Conservation (phyloP, 345 rosid species). For the Erysimum cheiranthoides region DNA sequence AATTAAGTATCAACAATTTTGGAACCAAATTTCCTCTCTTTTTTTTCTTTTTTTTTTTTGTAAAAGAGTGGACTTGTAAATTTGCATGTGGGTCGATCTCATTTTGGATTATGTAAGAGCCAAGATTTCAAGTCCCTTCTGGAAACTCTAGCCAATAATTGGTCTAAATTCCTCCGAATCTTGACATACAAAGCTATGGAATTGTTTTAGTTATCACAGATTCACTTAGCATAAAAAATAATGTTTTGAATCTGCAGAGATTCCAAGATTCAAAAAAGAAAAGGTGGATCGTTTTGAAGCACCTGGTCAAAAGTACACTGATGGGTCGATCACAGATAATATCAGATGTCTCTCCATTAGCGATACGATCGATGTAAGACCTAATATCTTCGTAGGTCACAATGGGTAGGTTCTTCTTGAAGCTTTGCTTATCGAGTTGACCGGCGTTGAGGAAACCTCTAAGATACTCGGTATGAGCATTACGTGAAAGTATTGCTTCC, state of each 20-base stretch:
- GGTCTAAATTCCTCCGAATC: not conserved
- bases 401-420: constrained; percentile 68
- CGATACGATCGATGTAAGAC: constrained; percentile 66
- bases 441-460: constrained; percentile 54
- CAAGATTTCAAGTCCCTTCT: not conserved
- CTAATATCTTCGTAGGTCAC: constrained; percentile 79
- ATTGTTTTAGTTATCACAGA: constrained; percentile 6
- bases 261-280: not conserved
- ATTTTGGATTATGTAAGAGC: constrained; percentile 10
- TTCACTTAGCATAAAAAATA: not conserved
- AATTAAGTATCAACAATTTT: not conserved
- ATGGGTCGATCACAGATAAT: constrained; percentile 73
- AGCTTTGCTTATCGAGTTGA: constrained; percentile 49
- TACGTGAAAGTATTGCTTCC: constrained; percentile 57
- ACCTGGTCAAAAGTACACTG: constrained; percentile 81
- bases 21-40: not conserved
- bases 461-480: constrained; percentile 71
- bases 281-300: constrained; percentile 15
- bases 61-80: not conserved
- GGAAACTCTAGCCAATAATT: not conserved
- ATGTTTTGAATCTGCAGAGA: not conserved
- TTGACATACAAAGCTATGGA: not conserved
- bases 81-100: not conserved
- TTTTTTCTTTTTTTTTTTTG: not conserved
- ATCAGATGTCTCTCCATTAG: constrained; percentile 64